phyloP scores from a whole-genome alignment of 73 alveolate genomes.

The Tetrahymena elliotti region DNA sequence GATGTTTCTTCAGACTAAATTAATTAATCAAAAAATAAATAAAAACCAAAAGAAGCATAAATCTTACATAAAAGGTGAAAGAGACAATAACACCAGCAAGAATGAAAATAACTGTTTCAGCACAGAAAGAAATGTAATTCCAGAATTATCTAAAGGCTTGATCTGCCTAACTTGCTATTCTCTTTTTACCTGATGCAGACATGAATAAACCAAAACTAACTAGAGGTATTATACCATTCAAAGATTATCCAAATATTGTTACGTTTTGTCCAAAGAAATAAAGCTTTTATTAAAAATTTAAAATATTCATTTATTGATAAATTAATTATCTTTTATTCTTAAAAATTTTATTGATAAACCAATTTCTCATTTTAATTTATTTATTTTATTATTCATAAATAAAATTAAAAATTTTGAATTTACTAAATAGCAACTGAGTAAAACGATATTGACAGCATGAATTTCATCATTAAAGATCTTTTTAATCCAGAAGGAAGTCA shows the following conservation, averaged over 20 bases:
- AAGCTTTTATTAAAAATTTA: background rate
- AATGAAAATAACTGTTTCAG: slow-evolving; percentile 50
- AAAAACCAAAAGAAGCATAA: background rate
- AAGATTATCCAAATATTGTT: background rate
- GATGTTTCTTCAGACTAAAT: slow-evolving; percentile 15
- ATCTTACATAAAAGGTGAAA: slow-evolving; percentile 8
- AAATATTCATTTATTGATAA: too few species aligned
- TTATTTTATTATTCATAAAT: too few species aligned
- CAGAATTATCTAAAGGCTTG: slow-evolving; percentile 48
- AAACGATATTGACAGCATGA: slow-evolving; percentile 46
- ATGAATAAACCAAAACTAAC: slow-evolving; percentile 54
- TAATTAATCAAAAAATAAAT: background rate
- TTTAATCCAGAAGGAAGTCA: slow-evolving; percentile 46
- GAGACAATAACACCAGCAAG: slow-evolving; percentile 58
- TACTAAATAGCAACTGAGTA: slow-evolving; percentile 47
- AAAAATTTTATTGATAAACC: too few species aligned
- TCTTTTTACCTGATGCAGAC: slow-evolving; percentile 53
- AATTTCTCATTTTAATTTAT: too few species aligned
- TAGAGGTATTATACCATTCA: slow-evolving; percentile 33
- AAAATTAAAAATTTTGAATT: background rate
- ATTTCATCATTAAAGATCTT: slow-evolving; percentile 53
- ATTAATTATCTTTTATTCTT: too few species aligned
- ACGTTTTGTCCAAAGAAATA: slow-evolving; percentile 30
- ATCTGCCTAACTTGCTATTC: slow-evolving; percentile 51
- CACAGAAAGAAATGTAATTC: slow-evolving; percentile 33